Evolutionary conservation across 371 early-diverging fungal genomes (phyloP).

Genomic region (Mucor indicus): DNA sequence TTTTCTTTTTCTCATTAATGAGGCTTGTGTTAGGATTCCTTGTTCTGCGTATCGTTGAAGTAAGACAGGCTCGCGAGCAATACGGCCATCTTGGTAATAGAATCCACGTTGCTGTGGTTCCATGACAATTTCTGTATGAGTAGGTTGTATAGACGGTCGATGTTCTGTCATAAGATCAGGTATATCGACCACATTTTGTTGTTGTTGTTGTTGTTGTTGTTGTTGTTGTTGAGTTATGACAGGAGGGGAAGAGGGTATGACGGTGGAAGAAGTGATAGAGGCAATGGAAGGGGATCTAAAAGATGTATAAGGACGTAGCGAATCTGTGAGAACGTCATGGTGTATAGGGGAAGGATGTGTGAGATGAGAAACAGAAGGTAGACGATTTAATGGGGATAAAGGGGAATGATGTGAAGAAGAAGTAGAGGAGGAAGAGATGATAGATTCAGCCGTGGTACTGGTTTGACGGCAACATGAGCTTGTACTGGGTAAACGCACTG

Average conservation of each 20-base stretch:
- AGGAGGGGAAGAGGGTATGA: too few species aligned
- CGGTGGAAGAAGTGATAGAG: too few species aligned
- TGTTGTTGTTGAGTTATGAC: too few species aligned
- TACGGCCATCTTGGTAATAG: constrained; percentile 45
- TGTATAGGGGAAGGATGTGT: too few species aligned
- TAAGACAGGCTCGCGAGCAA: constrained; percentile 35
- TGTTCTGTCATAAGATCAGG: too few species aligned
- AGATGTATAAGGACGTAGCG: too few species aligned
- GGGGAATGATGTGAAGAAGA: background rate
- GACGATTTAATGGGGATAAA: background rate
- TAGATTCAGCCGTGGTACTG: background rate
- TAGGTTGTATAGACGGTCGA: too few species aligned
- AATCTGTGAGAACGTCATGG: too few species aligned
- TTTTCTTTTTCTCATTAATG: constrained; percentile 42
- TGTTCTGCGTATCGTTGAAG: constrained; percentile 47
- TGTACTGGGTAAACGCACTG: constrained; percentile 27
- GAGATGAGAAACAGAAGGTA: too few species aligned
- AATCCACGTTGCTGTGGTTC: constrained; percentile 46
- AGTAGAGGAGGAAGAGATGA: background rate
- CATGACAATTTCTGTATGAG: constrained; percentile 16
- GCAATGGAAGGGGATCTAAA: too few species aligned
- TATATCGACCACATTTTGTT: too few species aligned
- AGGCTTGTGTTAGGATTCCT: constrained; percentile 41
- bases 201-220: too few species aligned
- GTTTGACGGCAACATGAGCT: constrained; percentile 20